Evolutionary conservation across 208 protist species (phyloP), one percentile per base, ranked within the genome.

Genomic region (Wallacemonas rigidus): DNA sequence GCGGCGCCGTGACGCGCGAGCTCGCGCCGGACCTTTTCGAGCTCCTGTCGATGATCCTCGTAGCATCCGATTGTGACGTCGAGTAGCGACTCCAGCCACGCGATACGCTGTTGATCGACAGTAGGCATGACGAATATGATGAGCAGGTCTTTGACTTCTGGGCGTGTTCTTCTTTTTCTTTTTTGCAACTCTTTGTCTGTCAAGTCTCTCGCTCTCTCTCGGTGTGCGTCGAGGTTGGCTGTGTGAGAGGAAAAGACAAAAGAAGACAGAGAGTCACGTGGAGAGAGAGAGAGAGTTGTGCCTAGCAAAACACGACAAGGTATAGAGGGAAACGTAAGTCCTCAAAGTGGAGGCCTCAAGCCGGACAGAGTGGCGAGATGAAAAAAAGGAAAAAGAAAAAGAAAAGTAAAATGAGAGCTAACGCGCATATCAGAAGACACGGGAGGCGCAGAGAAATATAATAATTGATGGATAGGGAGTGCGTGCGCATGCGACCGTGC

Each of bases 21-120:
- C 48, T 84, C 75, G 0, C 61, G 60, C 64, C 73, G 76, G 35
- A 87, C 60, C 54, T 77, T 78, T 56, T 81, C 69, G 11, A 87
- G 76, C n/a, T 72, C 82, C 40, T 81, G 74, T 53, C 82, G 82
- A 62, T 87, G 82, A 2, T 67, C 75, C 63, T 87, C 82, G 72
- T 87, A 87, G 57, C 69, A 75, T 58, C 54, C 50, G 38, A 84
- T 82, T 60, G 65, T 72, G 35, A 53, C 74, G 40, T 83, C 79
- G 6, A 87, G 72, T 70, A 79, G 67, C 50, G 40, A 63, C 72
- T 86, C 81, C n/a, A 83, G 61, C 81, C 75, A 81, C 39, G 75
- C 51, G 5, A 76, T 58, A 50, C 61, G 74, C 54, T 65, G 60
- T 17, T 50, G 38, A 50, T 65, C 60, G 17, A 65, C 60, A 51